Base-by-base conservation (phyloP, 305 asterid species). In the Salvia sclarea region DNA sequence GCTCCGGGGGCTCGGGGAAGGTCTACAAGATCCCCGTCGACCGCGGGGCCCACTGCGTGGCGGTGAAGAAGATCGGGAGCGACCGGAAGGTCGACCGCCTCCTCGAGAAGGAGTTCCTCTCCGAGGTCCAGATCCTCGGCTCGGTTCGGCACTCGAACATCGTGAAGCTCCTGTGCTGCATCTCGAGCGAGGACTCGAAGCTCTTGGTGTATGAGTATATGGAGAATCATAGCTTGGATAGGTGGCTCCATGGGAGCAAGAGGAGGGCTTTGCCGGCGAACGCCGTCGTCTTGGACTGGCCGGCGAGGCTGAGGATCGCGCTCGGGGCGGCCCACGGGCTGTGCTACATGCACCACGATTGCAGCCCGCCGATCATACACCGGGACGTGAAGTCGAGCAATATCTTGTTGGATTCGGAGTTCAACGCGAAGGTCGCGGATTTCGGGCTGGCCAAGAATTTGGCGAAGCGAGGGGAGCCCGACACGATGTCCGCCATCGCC, bases 321-420 rank as follows among this genome's bases (percentile, higher is more conserved):
- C 66, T 82, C 31, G 98, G 95, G 69, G 85, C 97, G 3, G 97
- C 96, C 1, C 92, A 83, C 18, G 98, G 98, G 22, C 88, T 93
- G 40, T 82, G 84, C 52, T 93, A 93, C 54, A 86, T 93, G 98
- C 98, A 93, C 63, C 97, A 93, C 61, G 96, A 90, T 31, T 88
- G 92, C 77, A 72, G 69, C 0, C 97, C 97, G 0, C 84, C 95
- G 5, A 88, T 88, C 58, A 65, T 93, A 54, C 98, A 93, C 28
- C 89, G 97, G 0, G 97, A 93, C 45, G 91, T 93, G 68, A 93
- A 93, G 60, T 85, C 98, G 52, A 93, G 98, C 86, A 93, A 93
- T 72, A 93, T 93, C 40, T 79, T 93, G 79, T 61, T 93, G 87
- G 96, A 90, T 66, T 80, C 87, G 2, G 77, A 83, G 11, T 93